Base-by-base conservation (phyloP, 2,329 filamentous ascomycete genomes). In the Fusarium verrucosum region DNA sequence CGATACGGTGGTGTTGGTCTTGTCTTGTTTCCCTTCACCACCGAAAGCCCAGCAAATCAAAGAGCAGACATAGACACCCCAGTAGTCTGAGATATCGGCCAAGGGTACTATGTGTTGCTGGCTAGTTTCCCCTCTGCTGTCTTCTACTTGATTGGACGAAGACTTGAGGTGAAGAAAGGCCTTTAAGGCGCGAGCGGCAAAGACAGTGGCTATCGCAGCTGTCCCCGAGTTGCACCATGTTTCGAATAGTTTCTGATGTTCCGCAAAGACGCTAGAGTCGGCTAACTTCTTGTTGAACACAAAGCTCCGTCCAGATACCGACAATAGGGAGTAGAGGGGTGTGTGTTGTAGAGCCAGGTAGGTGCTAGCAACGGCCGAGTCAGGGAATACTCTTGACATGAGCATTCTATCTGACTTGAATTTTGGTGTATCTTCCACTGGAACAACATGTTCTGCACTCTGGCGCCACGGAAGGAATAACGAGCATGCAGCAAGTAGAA, bases 11-110 rank as follows among this genome's bases (percentile, higher is more conserved):
- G 61, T 65, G 23, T 40, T 62, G 36, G 45, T 58, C 16, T 51
- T 65, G 43, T 54, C 60, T 43, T 63, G 57, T 57, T 64, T 71
- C 33, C 65, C 65, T 10, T 61, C 58, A 54, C 83, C 76, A 4
- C 80, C 79, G 63, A 82, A 84, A 1, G 85, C 84, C 86, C 86
- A 88, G 75, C 83, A 86, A 63, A 88, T 83, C 45, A 88, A 77
- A 9, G 83, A 77, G 61, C 84, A 86, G 9, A 84, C 81, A 67
- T 87, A 87, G 44, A 87, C 68, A 28, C 77, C 81, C 84, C 84
- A 86, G 68, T 83, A 85, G 61, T 84, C 79, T 3, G 80, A 81
- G 37, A 86, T 75, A 49, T 81, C 78, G 17, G 62, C 70, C 54
- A 75, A 72, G 13, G 59, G 42, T 16, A 65, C 62, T 22, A 55